Conservation (phyloP, 192 early-diverging fungal species). For the Backusella liffmaniae region DNA sequence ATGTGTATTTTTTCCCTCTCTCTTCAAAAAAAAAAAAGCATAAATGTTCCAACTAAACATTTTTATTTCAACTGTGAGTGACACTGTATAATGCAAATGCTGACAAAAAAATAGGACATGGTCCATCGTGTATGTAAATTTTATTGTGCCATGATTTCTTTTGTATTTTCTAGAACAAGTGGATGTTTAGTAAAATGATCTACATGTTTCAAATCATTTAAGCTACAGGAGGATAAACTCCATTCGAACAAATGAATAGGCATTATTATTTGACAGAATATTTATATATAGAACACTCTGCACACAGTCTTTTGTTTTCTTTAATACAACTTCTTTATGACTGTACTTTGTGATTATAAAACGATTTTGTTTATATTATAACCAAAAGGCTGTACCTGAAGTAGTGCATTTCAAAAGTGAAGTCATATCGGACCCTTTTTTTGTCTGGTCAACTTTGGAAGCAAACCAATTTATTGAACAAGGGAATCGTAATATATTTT, state of each 20-base stretch:
- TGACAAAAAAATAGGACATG: too few species aligned
- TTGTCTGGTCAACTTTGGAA: neutral
- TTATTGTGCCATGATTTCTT: too few species aligned
- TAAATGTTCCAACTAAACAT: neutral
- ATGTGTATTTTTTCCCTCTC: neutral
- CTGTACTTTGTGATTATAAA: too few species aligned
- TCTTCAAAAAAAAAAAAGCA: neutral
- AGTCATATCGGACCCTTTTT: neutral
- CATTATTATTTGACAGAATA: too few species aligned
- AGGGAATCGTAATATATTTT: neutral
- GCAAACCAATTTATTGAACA: neutral
- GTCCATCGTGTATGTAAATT: too few species aligned
- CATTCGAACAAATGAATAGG: neutral
- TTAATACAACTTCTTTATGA: too few species aligned
- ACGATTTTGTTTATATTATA: too few species aligned
- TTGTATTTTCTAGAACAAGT: too few species aligned
- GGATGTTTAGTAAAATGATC: neutral
- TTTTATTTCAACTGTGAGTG: neutral
- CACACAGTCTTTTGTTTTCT: too few species aligned
- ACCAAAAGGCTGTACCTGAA: too few species aligned
- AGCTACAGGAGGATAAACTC: neutral
- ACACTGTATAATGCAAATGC: neutral
- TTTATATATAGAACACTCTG: too few species aligned
- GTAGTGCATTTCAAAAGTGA: neutral
- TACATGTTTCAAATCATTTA: neutral